A percentile compares a stretch with the other conserved stretches of the same genome.
phyloP scores from a whole-genome alignment of 805 yeast species.

The Priceomyces medius region DNA sequence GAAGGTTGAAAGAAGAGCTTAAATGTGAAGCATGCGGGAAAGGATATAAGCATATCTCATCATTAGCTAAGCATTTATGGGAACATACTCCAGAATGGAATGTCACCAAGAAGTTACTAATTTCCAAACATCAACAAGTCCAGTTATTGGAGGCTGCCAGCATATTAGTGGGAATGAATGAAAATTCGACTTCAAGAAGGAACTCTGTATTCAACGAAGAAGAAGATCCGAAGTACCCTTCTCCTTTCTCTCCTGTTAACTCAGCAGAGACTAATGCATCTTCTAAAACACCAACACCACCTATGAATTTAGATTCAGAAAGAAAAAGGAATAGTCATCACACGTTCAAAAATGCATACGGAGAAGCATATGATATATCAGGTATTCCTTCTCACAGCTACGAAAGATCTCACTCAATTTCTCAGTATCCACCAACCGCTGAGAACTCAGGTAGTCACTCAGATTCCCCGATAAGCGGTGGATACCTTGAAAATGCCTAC shows the following conservation, averaged over 20 bases:
- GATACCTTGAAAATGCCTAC: slow-evolving; percentile 29
- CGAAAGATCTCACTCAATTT: slow-evolving; percentile 41
- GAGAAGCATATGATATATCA: background rate
- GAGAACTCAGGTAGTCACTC: slow-evolving; percentile 9
- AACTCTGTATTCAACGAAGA: slow-evolving; percentile 12
- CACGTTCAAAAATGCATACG: slow-evolving; percentile 10
- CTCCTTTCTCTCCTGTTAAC: slow-evolving; percentile 15
- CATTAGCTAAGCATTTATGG: slow-evolving; percentile 88
- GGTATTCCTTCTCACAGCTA: slow-evolving; percentile 1
- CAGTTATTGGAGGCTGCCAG: slow-evolving; percentile 78
- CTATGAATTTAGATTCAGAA: slow-evolving; percentile 8
- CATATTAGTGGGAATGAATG: slow-evolving; percentile 73
- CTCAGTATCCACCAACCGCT: slow-evolving; percentile 45
- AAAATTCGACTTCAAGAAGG: slow-evolving; percentile 17
- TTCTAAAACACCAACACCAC: slow-evolving; percentile 15
- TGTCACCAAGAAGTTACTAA: slow-evolving; percentile 73
- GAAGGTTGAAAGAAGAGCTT: slow-evolving; percentile 77
- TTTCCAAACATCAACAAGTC: slow-evolving; percentile 87
- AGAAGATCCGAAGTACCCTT: slow-evolving; percentile 12
- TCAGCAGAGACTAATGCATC: slow-evolving; percentile 9
- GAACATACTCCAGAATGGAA: slow-evolving; percentile 96
- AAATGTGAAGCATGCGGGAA: slow-evolving; percentile 91
- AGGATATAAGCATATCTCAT: slow-evolving; percentile 84
- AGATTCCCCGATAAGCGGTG: slow-evolving; percentile 22
- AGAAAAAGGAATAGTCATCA: slow-evolving; percentile 5